Base-by-base conservation (phyloP, 495 filamentous ascomycete species). In the Rhypophila decipiens region DNA sequence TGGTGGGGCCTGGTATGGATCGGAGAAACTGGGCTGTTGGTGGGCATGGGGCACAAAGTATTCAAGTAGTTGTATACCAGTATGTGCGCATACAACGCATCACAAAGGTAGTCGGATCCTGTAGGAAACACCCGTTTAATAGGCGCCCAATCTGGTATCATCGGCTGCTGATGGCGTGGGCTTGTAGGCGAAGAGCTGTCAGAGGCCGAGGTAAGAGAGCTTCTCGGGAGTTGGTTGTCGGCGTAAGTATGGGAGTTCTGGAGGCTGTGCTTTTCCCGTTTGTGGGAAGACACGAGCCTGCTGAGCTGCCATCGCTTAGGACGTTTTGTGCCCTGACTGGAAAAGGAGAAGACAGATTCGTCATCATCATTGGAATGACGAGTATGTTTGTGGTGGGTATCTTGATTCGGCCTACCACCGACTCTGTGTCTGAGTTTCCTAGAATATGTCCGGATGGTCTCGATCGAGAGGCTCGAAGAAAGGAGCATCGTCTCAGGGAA, bases 41-140 rank as follows among this genome's bases (percentile, higher is more conserved):
- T 24, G 0, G 48, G 50, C 21, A 53, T 58, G 13, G 60, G 57
- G 42, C 63, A 68, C 20, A 75, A 51, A 5, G 68, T 72, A 47
- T 70, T 61, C 22, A 84, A 59, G 57, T 83, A 83, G 51, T 84
- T 84, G 46, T 77, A 78, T 0, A 77, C 80, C 17, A 85, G 68
- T 18, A 86, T 53, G 33, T 81, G 74, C 1, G 81, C 80, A 47
- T 83, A 85, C n/a, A 86, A 71, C 4, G 78, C 71, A 39, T 83
- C 77, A 23, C 80, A 74, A 4, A 81, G 59, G 44, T 70, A 73
- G 42, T 81, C 73, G 4, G 75, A 65, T 19, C 71, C 75, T 7
- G 68, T 46, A 0, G 78, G 76, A 44, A 85, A 86, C 19, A 84
- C 78, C 15, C 70, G 72, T 20, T 73, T 70, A 51, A 86, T 77